A percentile compares a stretch with the other conserved stretches of the same genome.
phyloP scores from a whole-genome alignment of 2,329 filamentous ascomycete genomes.

The Capronia epimyces region DNA sequence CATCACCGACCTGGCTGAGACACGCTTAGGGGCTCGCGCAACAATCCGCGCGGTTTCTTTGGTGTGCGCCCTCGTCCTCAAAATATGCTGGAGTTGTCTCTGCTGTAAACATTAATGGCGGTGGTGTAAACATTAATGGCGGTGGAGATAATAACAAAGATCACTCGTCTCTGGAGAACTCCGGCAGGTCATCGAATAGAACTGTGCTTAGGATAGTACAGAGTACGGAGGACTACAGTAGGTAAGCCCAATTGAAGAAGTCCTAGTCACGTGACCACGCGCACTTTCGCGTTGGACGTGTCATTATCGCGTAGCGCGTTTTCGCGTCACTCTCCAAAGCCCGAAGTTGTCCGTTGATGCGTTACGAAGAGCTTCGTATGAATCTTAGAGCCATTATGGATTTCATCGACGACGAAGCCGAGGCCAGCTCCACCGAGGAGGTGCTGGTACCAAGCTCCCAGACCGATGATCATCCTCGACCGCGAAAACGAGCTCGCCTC shows the following conservation, averaged over 20 bases:
- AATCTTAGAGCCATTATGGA: conserved; percentile 2
- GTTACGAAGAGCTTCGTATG: too few relatives aligned
- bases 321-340: background rate
- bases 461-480: conserved; percentile 16
- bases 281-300: conserved; percentile 16
- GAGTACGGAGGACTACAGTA: too few relatives aligned
- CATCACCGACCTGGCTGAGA: background rate
- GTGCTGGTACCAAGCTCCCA: conserved; percentile 34
- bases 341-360: too few relatives aligned
- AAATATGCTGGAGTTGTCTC: too few relatives aligned
- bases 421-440: conserved; percentile 4
- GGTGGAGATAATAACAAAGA: too few relatives aligned
- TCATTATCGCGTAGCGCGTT: background rate
- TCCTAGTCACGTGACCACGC: too few relatives aligned
- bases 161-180: too few relatives aligned
- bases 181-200: too few relatives aligned
- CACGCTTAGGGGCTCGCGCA: conserved; percentile 11
- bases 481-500: conserved; percentile 24
- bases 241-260: too few relatives aligned
- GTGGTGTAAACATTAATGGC: too few relatives aligned
- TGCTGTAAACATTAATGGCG: too few relatives aligned
- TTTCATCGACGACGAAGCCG: conserved; percentile 5
- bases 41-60: background rate
- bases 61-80: background rate
- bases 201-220: too few relatives aligned